Conservation (phyloP, 441 rosid genomes). For the Codiaeum variegatum region DNA sequence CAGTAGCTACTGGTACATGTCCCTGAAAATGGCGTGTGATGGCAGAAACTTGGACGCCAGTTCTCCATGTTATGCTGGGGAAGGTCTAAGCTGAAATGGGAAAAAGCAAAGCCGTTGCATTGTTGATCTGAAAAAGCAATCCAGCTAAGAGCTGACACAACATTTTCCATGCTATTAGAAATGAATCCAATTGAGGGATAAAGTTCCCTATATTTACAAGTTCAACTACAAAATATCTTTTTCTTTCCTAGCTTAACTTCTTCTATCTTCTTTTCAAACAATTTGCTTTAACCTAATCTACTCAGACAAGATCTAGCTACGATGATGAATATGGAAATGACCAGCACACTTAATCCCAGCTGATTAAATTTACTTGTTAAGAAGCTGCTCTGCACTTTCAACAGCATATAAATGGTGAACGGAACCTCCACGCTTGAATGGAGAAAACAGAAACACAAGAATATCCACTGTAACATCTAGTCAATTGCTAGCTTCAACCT, state of each 20-base stretch:
- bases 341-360: conserved; percentile 12
- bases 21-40: no score
- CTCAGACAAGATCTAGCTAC: conserved; percentile 5
- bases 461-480: neutral
- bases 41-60: no score
- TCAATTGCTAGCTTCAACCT: conserved; percentile 12
- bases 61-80: no score
- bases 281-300: neutral
- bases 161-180: neutral
- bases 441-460: neutral
- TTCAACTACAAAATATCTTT: neutral
- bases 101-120: neutral
- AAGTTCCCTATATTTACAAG: conserved; percentile 9
- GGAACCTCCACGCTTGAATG: neutral
- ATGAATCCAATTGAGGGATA: neutral
- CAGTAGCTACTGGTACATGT: no score
- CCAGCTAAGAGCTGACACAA: neutral
- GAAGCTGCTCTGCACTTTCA: no score
- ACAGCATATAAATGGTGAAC: neutral
- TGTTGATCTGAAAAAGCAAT: neutral
- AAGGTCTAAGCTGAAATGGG: neutral
- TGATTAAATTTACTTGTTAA: neutral
- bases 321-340: conserved; percentile 9
- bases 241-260: neutral
- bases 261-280: neutral